Evolutionary conservation across 2,329 filamentous ascomycete genomes (phyloP), one percentile per base, ranked within the genome.

Genomic region (Teratosphaeria nubilosa): DNA sequence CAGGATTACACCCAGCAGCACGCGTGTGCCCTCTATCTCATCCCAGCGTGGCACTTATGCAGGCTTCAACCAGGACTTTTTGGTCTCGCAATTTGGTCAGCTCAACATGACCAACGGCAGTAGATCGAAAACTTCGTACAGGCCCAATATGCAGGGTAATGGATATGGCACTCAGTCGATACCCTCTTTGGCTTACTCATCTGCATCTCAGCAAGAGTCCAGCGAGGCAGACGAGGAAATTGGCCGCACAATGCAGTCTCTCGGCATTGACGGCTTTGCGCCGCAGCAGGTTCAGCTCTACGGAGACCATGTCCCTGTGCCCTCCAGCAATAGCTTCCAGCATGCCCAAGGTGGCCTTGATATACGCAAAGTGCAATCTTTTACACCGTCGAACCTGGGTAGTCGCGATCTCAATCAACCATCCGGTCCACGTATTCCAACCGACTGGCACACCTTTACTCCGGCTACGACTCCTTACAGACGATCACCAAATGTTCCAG

Each of bases 11-110:
- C 62, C 65, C 5, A 58, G 55, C 56, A 65, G 58, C 53, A 65
- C 66, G 25, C 66, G 67, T 34, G 74, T 77, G 2, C 68, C 74
- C 5, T 80, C 81, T 0, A 77, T 80, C 59, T 76, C 75, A 4
- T 70, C 78, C 5, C 77, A 80, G 60, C 69, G 73, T 60, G 71
- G 71, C 16, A 70, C 64, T 5, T 72, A 68, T 54, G 24, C 45
- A 24, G 54, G 54, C 14, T 60, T 51, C 45, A 31, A 53, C 27
- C 9, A 52, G 7, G 58, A 63, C 32, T 34, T 57, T 20, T 22
- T 61, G 5, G 55, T 37, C 20, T 22, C 60, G 30, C 60, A 65
- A 34, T 60, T 67, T 55, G 61, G 60, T 16, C 64, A 65, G 24
- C 54, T 67, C 57, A 62, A 27, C 37, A 75, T 78, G 4, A 77